phyloP scores from a whole-genome alignment of 2,329 filamentous ascomycete species.

The Nectriaceae sp. region DNA sequence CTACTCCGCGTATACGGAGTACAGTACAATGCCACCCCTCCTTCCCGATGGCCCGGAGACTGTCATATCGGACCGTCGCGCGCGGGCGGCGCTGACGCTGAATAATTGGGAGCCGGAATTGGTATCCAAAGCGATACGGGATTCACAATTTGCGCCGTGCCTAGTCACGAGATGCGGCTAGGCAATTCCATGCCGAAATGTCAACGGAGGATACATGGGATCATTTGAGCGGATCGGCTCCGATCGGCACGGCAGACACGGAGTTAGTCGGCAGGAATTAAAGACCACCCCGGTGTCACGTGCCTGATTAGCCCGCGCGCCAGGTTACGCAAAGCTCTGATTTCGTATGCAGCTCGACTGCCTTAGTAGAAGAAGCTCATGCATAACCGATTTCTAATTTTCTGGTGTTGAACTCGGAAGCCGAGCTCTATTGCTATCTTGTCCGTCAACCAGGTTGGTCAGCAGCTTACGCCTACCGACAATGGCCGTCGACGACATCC shows the following conservation, averaged over 20 bases:
- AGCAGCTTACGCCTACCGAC: not conserved
- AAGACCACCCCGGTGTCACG: conserved; percentile 18
- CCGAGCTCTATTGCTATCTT: not conserved
- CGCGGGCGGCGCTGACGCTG: not conserved
- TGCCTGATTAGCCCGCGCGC: conserved; percentile 2
- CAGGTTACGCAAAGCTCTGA: not conserved
- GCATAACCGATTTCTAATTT: no score
- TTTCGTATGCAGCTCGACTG: no score
- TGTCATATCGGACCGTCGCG: not conserved
- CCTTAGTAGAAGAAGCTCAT: no score
- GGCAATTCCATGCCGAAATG: not conserved
- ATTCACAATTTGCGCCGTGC: not conserved
- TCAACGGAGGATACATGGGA: no score
- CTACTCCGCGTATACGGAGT: no score
- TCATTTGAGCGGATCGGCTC: conserved; percentile 14
- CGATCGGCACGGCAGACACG: conserved; percentile 21
- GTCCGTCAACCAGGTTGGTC: not conserved
- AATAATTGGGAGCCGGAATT: not conserved
- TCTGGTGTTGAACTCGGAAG: not conserved
- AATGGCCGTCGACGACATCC: conserved; percentile 39
- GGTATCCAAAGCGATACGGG: not conserved
- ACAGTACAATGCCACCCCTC: not conserved
- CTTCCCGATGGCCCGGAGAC: not conserved
- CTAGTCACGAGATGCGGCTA: not conserved
- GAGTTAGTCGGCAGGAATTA: conserved; percentile 32